Evolutionary conservation across 2,329 filamentous ascomycete species (phyloP), one percentile per base, ranked within the genome.

Genomic region (Pseudocercospora vitis): DNA sequence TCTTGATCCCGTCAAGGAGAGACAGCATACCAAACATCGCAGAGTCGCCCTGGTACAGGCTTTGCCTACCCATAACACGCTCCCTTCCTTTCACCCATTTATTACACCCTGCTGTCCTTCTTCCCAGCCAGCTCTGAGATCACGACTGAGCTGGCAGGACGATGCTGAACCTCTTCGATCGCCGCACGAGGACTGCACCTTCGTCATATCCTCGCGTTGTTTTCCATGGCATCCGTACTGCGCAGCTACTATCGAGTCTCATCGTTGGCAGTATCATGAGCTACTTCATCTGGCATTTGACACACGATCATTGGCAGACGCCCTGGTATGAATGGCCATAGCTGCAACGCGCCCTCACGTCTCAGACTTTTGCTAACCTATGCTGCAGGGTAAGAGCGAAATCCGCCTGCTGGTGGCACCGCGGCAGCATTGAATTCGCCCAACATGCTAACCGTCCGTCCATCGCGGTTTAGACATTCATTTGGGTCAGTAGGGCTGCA

Each of bases 221-320:
- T 2, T 77, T 78, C 65, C 75, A 78, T 58, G 59, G 61, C 33
- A 62, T 75, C 4, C 72, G 75, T 39, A 67, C 58, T 52, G 65
- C 64, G 12, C 76, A 78, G 60, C 65, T 77, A 8, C 40, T 76
- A 3, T 71, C 74, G 3, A 72, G 72, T 42, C 50, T 79, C 33
- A 71, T 83, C 16, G 80, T 83, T 51, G 75, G 74, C 3, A 72
- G 70, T 24, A 79, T 84, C 47, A 76, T 83, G 67, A 71, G 71
- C 53, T 80, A 78, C 59, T 84, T 84, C 68, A 75, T 80, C 57
- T 77, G 73, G 59, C 77, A 82, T 59, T 73, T 84, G 18, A 73
- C 73, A 16, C 70, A 73, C 39, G 78, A 79, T 56, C 68, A 76
- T 45, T 81, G 76, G 68, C 74, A 72, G 40, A 70, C 81, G 3